Evolutionary conservation across 192 early-diverging fungal genomes (phyloP).

Genomic region (Backusella tuberculispora): DNA sequence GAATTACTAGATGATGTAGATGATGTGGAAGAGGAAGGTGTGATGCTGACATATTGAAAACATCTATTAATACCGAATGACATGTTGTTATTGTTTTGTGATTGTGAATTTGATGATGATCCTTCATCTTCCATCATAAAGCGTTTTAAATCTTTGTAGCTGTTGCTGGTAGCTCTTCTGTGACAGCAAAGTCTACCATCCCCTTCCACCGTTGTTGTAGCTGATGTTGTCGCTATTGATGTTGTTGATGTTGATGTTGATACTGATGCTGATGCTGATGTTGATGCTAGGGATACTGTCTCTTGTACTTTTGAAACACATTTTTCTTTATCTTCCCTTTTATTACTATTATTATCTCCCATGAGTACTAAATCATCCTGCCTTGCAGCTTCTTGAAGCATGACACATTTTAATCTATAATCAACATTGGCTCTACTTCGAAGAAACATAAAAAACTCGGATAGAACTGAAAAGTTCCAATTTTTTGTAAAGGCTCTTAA

Average conservation of each 20-base stretch:
- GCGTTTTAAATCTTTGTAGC: slow-evolving; percentile 4
- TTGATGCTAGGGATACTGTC: too few species aligned
- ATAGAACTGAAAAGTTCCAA: slow-evolving; percentile 11
- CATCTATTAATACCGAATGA: slow-evolving; percentile 4
- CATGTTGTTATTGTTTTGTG: not conserved
- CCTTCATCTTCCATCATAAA: slow-evolving; percentile 9
- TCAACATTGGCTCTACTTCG: slow-evolving; percentile 14
- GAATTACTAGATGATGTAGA: slow-evolving; percentile 2
- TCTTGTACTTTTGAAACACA: not conserved
- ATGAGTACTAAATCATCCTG: slow-evolving; percentile 12
- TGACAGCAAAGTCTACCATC: slow-evolving; percentile 7
- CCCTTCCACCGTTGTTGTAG: not conserved
- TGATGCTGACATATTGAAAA: not conserved
- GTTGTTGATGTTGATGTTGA: too few species aligned
- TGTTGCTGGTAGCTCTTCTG: not conserved
- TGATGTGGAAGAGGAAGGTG: slow-evolving; percentile 8
- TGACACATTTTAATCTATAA: slow-evolving; percentile 16
- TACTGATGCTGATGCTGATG: too few species aligned
- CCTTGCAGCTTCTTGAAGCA: slow-evolving; percentile 16
- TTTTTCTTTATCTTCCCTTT: not conserved
- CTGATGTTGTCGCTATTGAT: too few species aligned
- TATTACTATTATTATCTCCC: not conserved
- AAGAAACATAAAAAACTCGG: slow-evolving; percentile 13
- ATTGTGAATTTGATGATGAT: slow-evolving; percentile 3
- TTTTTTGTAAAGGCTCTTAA: slow-evolving; percentile 13